A percentile compares a stretch with the other conserved stretches of the same genome.
These are phyloP conservation scores for Cercospora janseana DNA, from an alignment of 2,329 filamentous ascomycete genomes.

Conservation along the genomic window DNA sequence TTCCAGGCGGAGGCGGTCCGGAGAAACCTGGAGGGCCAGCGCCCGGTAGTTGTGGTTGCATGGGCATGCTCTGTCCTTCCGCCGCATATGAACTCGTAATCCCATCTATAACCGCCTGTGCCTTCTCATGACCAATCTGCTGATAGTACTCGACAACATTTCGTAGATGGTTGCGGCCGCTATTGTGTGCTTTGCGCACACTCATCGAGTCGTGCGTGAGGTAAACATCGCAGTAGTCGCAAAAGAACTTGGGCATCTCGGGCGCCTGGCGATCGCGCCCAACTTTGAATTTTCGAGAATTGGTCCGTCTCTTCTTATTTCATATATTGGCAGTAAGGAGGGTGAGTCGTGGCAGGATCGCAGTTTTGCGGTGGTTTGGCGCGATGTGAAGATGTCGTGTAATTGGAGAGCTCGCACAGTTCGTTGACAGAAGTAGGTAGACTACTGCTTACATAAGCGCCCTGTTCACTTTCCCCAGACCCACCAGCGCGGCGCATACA, in stretches of 20 bases:
- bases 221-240: slow-evolving; percentile 99
- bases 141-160: slow-evolving; percentile 99
- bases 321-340: neutral
- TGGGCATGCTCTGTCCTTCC: slow-evolving; percentile 80
- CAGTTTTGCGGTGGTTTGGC: too few relatives aligned
- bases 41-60: slow-evolving; percentile 56
- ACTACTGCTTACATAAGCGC: too few relatives aligned
- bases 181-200: slow-evolving; percentile 98
- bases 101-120: slow-evolving; percentile 95
- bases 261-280: slow-evolving; percentile 6
- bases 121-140: slow-evolving; percentile 98
- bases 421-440: too few relatives aligned
- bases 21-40: slow-evolving; percentile 29
- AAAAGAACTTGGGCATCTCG: slow-evolving; percentile 40
- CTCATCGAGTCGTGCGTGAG: slow-evolving; percentile 99
- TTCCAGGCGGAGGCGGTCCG: slow-evolving; percentile 34
- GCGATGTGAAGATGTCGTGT: too few relatives aligned
- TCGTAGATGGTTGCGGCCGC: slow-evolving; percentile 89
- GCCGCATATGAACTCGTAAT: slow-evolving; percentile 95
- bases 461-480: too few relatives aligned
- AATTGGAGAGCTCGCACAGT: too few relatives aligned
- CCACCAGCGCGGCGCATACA: too few relatives aligned
- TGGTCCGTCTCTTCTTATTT: neutral
- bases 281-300: neutral
- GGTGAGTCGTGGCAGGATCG: too few relatives aligned